These are phyloP conservation scores for Trichomonascaceae sp. DNA, from an alignment of 1,139 yeast genomes.

Conservation along the genomic window DNA sequence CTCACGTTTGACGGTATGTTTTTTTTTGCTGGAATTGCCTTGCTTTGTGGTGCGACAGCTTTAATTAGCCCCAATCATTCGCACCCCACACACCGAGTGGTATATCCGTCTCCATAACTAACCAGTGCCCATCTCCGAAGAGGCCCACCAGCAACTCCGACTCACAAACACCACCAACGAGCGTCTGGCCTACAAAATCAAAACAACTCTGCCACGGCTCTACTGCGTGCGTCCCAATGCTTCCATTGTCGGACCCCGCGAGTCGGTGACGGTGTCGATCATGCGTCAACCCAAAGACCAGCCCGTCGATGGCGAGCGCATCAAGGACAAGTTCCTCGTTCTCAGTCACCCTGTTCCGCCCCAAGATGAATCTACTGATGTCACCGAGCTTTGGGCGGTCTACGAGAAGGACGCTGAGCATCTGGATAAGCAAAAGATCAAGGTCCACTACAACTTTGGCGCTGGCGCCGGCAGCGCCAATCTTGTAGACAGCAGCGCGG, in stretches of 20 bases:
- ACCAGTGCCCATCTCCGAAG: constrained; percentile 48
- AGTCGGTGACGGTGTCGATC: constrained; percentile 58
- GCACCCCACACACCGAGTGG: too few species aligned
- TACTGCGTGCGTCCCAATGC: constrained; percentile 97
- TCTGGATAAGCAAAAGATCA: constrained; percentile 61
- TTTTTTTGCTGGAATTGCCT: neutral
- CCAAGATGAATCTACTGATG: constrained; percentile 21
- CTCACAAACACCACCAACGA: constrained; percentile 51
- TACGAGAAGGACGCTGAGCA: constrained; percentile 45
- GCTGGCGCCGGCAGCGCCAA: constrained; percentile 5
- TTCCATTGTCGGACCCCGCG: constrained; percentile 64
- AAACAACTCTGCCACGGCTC: constrained; percentile 94
- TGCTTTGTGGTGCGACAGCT: too few species aligned
- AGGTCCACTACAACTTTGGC: constrained; percentile 43
- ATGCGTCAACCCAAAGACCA: constrained; percentile 78
- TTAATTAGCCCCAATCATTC: too few species aligned
- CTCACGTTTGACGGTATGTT: constrained; percentile 69
- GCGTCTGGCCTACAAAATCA: constrained; percentile 81
- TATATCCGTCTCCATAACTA: constrained; percentile 2
- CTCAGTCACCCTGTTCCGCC: constrained; percentile 76
- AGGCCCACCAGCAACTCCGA: constrained; percentile 55
- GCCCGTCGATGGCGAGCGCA: constrained; percentile 57
- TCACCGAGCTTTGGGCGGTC: constrained; percentile 60
- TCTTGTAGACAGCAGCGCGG: constrained; percentile 5
- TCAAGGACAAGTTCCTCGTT: constrained; percentile 85